Conservation (phyloP, 1,284 basidiomycete genomes). For the Moesziomyces antarcticus region DNA sequence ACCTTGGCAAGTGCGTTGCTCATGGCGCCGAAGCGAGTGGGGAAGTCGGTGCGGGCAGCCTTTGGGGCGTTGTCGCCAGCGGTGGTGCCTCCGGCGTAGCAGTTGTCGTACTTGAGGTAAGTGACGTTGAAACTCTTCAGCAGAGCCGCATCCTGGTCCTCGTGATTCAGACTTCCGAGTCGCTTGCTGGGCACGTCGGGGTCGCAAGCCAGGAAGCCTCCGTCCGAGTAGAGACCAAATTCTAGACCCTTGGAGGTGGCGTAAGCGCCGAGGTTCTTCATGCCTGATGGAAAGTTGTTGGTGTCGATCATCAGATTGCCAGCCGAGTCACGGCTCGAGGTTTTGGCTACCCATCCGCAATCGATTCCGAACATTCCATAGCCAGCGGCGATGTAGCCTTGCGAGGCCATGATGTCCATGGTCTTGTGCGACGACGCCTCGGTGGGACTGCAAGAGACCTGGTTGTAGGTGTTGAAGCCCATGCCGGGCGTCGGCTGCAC, state of each 20-base stretch:
- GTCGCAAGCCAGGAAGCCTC: slow-evolving; percentile 68
- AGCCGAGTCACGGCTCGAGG: slow-evolving; percentile 66
- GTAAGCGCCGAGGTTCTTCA: slow-evolving; percentile 69
- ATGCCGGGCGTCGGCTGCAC: slow-evolving; percentile 41
- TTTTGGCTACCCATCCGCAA: slow-evolving; percentile 68
- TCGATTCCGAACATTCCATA: slow-evolving; percentile 58
- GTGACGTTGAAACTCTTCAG: slow-evolving; percentile 71
- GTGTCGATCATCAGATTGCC: slow-evolving; percentile 70
- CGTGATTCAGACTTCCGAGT: slow-evolving; percentile 71
- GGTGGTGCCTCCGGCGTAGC: slow-evolving; percentile 68
- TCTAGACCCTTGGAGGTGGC: slow-evolving; percentile 71
- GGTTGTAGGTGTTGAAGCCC: slow-evolving; percentile 65
- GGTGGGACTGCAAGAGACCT: slow-evolving; percentile 59
- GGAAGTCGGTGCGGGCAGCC: slow-evolving; percentile 31
- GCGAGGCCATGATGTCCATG: slow-evolving; percentile 65
- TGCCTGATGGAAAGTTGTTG: slow-evolving; percentile 71
- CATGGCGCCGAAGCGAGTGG: slow-evolving; percentile 71
- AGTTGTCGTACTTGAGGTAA: slow-evolving; percentile 69
- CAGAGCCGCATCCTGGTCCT: slow-evolving; percentile 71
- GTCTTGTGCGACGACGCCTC: slow-evolving; percentile 62
- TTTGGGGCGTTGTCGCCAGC: slow-evolving; percentile 43
- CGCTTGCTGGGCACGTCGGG: slow-evolving; percentile 57
- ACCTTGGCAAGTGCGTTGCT: slow-evolving; percentile 71
- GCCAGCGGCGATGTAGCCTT: slow-evolving; percentile 54
- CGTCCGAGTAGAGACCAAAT: slow-evolving; percentile 72